Conservation (phyloP, 2,329 filamentous ascomycete species). For the Phyllosticta paracitricarpa region DNA sequence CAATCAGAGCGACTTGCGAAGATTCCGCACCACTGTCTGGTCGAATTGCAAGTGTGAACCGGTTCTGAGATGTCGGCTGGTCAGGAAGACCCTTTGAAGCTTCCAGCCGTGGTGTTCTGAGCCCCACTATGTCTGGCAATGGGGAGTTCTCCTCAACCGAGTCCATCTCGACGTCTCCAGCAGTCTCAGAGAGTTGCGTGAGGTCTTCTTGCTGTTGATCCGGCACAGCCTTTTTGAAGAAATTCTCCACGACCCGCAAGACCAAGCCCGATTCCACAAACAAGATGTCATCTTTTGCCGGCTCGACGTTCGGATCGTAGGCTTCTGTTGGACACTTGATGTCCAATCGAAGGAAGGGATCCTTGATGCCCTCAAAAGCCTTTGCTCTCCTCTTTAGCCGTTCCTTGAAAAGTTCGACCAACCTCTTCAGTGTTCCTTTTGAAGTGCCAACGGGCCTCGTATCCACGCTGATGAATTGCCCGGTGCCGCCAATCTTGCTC, state of each 20-base stretch:
- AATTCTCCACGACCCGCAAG: constrained; percentile 31
- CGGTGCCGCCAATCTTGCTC: constrained; percentile 30
- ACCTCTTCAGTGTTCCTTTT: constrained; percentile 50
- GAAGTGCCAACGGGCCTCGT: constrained; percentile 50
- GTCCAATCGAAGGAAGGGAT: constrained; percentile 54
- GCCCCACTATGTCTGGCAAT: neutral
- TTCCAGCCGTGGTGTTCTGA: neutral
- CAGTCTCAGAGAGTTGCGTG: neutral
- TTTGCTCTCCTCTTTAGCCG: constrained; percentile 28
- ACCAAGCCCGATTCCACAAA: constrained; percentile 49
- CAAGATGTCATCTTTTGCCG: constrained; percentile 61
- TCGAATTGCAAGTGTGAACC: neutral
- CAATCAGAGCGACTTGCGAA: neutral
- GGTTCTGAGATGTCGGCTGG: neutral
- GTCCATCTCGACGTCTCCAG: neutral
- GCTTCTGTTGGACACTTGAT: constrained; percentile 51
- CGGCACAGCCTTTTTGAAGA: constrained; percentile 28
- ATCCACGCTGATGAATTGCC: constrained; percentile 58
- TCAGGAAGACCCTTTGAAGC: neutral
- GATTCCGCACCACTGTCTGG: neutral
- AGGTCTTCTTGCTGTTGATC: neutral
- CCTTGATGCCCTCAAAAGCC: constrained; percentile 27
- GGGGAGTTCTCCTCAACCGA: neutral
- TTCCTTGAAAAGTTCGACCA: constrained; percentile 45
- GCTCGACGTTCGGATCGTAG: constrained; percentile 65